A percentile compares a stretch with the other conserved stretches of the same genome.
Evolutionary conservation across 2,329 filamentous ascomycete species (phyloP).

Genomic region (Fragosphaeria purpurea): DNA sequence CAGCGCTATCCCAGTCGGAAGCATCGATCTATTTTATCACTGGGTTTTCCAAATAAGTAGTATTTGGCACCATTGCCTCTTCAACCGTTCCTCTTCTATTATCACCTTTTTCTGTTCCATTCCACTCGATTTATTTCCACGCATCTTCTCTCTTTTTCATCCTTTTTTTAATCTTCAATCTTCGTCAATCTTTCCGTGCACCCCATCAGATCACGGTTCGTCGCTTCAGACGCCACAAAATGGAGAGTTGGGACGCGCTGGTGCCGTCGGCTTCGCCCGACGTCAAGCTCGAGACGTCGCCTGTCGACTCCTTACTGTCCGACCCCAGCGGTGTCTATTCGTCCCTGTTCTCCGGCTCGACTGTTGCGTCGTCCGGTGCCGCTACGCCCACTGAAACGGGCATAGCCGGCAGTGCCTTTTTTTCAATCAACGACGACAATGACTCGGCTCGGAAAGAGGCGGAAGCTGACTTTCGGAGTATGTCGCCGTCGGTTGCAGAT

Average conservation of each 20-base stretch:
- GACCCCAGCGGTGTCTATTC: constrained; percentile 21
- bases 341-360: constrained; percentile 29
- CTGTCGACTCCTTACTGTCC: constrained; percentile 44
- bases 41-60: background rate
- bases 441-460: background rate
- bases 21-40: too few relatives aligned
- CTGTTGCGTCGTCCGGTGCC: constrained; percentile 35
- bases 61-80: too few relatives aligned
- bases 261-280: constrained; percentile 26
- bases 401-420: too few relatives aligned
- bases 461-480: constrained; percentile 9
- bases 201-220: background rate
- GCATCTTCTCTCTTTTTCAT: too few relatives aligned
- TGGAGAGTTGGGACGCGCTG: constrained; percentile 10
- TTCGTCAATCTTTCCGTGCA: background rate
- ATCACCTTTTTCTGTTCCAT: too few relatives aligned
- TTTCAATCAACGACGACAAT: too few relatives aligned
- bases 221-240: constrained; percentile 28
- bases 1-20: constrained; percentile 3
- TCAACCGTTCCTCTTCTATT: too few relatives aligned
- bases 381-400: constrained; percentile 5
- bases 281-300: constrained; percentile 44
- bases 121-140: background rate
- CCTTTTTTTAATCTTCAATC: too few relatives aligned
- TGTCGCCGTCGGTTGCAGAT: background rate